Percentiles rank a stretch among this genome's conserved stretches.
These are phyloP conservation scores for Cryoendolithus antarcticus DNA, from an alignment of 2,329 filamentous ascomycete genomes.

Conservation along the genomic window DNA sequence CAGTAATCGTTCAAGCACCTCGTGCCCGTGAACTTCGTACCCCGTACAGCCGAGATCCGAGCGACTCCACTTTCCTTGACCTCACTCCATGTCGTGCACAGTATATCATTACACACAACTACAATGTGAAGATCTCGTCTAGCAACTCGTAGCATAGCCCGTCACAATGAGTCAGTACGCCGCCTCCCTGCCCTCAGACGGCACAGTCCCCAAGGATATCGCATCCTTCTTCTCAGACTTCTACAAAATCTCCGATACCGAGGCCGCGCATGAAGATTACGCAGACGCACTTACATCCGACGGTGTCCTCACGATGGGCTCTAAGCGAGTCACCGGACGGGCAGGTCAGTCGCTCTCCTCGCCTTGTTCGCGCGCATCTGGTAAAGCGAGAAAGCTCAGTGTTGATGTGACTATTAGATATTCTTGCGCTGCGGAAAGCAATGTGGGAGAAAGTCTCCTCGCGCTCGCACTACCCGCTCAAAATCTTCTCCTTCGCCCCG, in stretches of 20 bases:
- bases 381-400: no score
- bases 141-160: no score
- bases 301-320: constrained; percentile 41
- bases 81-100: no score
- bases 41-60: no score
- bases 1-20: no score
- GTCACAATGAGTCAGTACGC: constrained; percentile 21
- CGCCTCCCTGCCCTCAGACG: constrained; percentile 15
- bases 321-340: constrained; percentile 32
- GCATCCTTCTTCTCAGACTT: constrained; percentile 35
- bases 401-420: no score
- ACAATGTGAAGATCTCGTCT: no score
- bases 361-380: background rate
- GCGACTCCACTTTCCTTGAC: no score
- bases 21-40: no score
- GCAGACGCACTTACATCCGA: constrained; percentile 35
- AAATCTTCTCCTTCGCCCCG: constrained; percentile 39
- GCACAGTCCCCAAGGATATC: constrained; percentile 28
- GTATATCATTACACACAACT: no score
- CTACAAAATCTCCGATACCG: constrained; percentile 35
- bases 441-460: constrained; percentile 42
- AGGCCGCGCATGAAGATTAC: constrained; percentile 38
- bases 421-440: constrained; percentile 37
- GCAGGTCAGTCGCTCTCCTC: constrained; percentile 26
- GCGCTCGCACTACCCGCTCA: constrained; percentile 33